Conservation (phyloP, 192 early-diverging fungal genomes). For the Phlyctochytrium planicorne region DNA sequence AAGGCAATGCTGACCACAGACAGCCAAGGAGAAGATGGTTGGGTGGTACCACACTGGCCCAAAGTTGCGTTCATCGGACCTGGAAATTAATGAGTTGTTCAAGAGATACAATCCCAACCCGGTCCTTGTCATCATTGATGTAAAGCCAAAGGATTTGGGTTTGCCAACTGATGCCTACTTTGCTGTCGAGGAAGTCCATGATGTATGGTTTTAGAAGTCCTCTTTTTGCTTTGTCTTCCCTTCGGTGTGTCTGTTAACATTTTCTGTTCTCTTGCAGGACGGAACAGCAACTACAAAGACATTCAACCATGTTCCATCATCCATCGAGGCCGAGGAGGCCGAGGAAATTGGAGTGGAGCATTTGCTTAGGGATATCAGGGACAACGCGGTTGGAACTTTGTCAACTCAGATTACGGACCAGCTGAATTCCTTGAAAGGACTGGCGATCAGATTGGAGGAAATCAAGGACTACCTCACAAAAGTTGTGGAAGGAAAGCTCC, state of each 20-base stretch:
- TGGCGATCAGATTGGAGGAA: slow-evolving; percentile 80
- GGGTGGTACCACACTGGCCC: slow-evolving; percentile 99
- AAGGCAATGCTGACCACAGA: slow-evolving; percentile 1
- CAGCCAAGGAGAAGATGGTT: slow-evolving; percentile 92
- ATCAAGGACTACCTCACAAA: slow-evolving; percentile 87
- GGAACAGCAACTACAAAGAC: slow-evolving; percentile 96
- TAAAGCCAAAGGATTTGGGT: slow-evolving; percentile 88
- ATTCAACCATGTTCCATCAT: slow-evolving; percentile 92
- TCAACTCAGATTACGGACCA: slow-evolving; percentile 92
- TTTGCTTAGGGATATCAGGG: slow-evolving; percentile 96
- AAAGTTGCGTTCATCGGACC: slow-evolving; percentile 91
- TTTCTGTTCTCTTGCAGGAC: slow-evolving; percentile 62
- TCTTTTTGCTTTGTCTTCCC: neutral
- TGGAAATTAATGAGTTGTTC: slow-evolving; percentile 98
- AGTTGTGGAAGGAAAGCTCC: slow-evolving; percentile 80
- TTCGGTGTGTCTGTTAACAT: too few relatives aligned
- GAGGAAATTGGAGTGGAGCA: slow-evolving; percentile 99
- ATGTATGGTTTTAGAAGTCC: slow-evolving; percentile 56
- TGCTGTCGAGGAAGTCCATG: slow-evolving; percentile 96
- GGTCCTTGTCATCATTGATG: slow-evolving; percentile 95
- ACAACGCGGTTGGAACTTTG: slow-evolving; percentile 91
- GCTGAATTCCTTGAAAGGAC: slow-evolving; percentile 86
- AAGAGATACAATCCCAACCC: slow-evolving; percentile 94
- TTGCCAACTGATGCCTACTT: slow-evolving; percentile 98
- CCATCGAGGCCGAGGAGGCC: slow-evolving; percentile 98